A percentile compares a stretch with the other conserved stretches of the same genome.
Conservation (phyloP, 2,329 filamentous ascomycete species). For the Aspergillus tamarii region DNA sequence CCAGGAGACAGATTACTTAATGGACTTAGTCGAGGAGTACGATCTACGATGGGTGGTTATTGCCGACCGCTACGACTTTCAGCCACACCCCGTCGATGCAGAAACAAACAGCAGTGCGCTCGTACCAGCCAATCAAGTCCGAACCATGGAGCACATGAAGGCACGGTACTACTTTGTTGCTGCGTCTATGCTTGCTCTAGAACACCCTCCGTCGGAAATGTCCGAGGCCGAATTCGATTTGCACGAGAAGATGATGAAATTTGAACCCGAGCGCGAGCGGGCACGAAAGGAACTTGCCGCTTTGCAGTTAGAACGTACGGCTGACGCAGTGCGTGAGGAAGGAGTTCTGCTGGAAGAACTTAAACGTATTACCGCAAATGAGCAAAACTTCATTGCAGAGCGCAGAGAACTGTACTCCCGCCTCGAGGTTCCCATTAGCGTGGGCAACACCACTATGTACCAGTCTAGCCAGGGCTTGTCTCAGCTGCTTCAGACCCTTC, state of each 20-base stretch:
- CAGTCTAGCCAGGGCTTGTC: conserved; percentile 80
- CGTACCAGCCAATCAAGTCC: conserved; percentile 49
- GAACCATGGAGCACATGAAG: conserved; percentile 89
- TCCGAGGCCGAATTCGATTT: conserved; percentile 78
- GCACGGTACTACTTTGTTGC: conserved; percentile 86
- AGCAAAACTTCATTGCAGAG: conserved; percentile 84
- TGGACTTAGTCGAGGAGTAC: conserved; percentile 73
- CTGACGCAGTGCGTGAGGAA: conserved; percentile 90
- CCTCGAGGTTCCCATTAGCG: conserved; percentile 78
- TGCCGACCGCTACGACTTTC: conserved; percentile 85
- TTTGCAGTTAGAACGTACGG: conserved; percentile 74
- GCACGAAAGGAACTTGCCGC: conserved; percentile 83
- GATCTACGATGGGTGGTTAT: conserved; percentile 91
- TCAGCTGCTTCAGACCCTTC: conserved; percentile 77
- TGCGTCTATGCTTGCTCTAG: conserved; percentile 76
- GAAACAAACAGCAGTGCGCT: conserved; percentile 37
- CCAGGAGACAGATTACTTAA: conserved; percentile 90
- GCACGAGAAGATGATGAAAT: conserved; percentile 84
- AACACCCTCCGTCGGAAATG: conserved; percentile 85
- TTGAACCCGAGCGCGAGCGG: conserved; percentile 78
- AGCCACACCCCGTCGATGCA: conserved; percentile 32
- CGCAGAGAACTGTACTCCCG: conserved; percentile 83
- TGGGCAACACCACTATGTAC: conserved; percentile 71
- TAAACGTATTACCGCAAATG: conserved; percentile 84
- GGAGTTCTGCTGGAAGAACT: conserved; percentile 86